These are phyloP conservation scores for Choanephora cucurbitarum DNA, from an alignment of 371 early-diverging fungal species.

Conservation along the genomic window DNA sequence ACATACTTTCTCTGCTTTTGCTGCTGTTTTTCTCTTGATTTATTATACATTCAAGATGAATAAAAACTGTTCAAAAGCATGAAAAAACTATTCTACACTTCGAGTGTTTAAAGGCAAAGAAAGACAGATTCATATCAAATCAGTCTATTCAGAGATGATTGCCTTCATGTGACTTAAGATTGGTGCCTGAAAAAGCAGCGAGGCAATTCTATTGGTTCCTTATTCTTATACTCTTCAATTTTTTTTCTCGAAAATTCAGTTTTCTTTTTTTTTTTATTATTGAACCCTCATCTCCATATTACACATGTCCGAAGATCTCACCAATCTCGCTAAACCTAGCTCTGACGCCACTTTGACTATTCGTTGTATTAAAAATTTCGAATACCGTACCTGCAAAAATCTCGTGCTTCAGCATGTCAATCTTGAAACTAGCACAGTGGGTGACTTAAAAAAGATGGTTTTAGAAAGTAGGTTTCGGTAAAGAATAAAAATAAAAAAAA, in stretches of 20 bases:
- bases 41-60: no score
- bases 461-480: conserved; percentile 59
- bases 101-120: no score
- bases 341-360: conserved; percentile 76
- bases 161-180: not conserved
- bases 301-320: conserved; percentile 34
- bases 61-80: no score
- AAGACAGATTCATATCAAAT: no score
- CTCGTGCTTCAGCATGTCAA: conserved; percentile 76
- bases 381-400: conserved; percentile 86
- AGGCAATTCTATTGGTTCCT: not conserved
- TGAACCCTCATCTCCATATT: conserved; percentile 6
- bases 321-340: conserved; percentile 56
- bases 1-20: no score
- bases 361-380: conserved; percentile 87
- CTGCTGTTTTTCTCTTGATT: no score
- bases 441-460: conserved; percentile 66
- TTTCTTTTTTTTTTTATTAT: conserved; percentile 4
- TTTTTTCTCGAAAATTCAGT: not conserved
- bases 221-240: no score
- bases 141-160: no score
- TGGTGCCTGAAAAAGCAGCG: not conserved
- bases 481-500: not conserved
- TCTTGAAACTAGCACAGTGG: conserved; percentile 67
- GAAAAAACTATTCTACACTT: no score